phyloP scores from a whole-genome alignment of 257 asterid genomes.

The Plectranthus barbatus region DNA sequence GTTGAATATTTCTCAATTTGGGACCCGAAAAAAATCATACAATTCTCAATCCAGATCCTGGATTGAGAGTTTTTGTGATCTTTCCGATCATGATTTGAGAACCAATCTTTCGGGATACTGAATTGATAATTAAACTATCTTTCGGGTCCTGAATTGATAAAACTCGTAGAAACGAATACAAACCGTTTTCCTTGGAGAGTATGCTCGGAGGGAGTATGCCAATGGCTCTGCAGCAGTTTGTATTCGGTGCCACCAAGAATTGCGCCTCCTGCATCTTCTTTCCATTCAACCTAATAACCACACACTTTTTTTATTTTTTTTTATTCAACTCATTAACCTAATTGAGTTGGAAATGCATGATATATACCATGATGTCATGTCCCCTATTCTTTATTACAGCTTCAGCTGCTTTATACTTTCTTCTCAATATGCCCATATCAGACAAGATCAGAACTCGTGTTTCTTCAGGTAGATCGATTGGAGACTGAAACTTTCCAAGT shows the following conservation, averaged over 20 bases:
- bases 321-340: no score
- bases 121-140: no score
- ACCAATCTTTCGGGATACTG: no score
- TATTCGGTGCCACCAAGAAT: constrained; percentile 27
- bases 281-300: constrained; percentile 51
- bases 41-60: no score
- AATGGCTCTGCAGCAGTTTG: constrained; percentile 44
- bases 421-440: constrained; percentile 21
- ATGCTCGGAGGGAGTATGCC: constrained; percentile 84
- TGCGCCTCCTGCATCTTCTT: constrained; percentile 41
- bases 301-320: no score
- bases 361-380: constrained; percentile 36
- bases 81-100: no score
- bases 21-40: no score
- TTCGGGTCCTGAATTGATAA: no score
- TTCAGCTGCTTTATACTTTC: constrained; percentile 33
- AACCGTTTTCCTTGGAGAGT: constrained; percentile 38
- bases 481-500: constrained; percentile 57
- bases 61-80: no score
- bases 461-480: constrained; percentile 36
- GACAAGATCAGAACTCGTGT: constrained; percentile 12
- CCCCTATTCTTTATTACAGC: constrained; percentile 53
- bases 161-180: not conserved
- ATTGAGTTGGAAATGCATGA: no score
- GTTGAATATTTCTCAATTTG: no score